Conservation (phyloP, 192 early-diverging fungal genomes). For the Coemansia sp. region DNA sequence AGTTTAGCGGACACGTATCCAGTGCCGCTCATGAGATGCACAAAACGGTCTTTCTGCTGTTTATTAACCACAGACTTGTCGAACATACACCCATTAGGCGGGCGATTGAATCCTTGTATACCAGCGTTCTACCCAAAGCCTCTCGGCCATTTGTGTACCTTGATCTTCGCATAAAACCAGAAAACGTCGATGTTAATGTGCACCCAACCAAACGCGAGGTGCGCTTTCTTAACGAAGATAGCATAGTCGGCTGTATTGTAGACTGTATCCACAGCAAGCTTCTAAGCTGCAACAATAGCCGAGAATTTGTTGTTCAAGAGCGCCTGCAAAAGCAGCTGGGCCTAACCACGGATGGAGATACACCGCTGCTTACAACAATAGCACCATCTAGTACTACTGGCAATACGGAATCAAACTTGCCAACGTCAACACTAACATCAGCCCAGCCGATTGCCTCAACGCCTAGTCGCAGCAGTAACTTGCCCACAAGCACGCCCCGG, state of each 20-base stretch:
- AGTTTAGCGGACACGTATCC: conserved; percentile 76
- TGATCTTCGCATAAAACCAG: conserved; percentile 78
- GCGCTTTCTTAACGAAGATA: conserved; percentile 89
- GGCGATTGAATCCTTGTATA: conserved; percentile 79
- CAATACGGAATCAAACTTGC: background rate
- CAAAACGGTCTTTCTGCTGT: conserved; percentile 81
- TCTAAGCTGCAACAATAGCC: conserved; percentile 65
- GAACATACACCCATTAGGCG: conserved; percentile 79
- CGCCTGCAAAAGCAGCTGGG: conserved; percentile 11
- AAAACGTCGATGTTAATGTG: conserved; percentile 96
- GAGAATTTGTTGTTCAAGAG: conserved; percentile 71
- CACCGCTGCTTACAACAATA: conserved; percentile 6
- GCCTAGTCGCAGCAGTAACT: background rate
- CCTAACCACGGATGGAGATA: background rate
- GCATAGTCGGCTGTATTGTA: conserved; percentile 66
- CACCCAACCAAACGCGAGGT: conserved; percentile 97
- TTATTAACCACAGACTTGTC: conserved; percentile 85
- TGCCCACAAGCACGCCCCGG: conserved; percentile 12
- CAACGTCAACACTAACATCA: conserved; percentile 6
- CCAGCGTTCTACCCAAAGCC: conserved; percentile 77
- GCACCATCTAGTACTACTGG: conserved; percentile 5
- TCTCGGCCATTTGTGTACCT: conserved; percentile 89
- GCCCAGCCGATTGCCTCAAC: background rate
- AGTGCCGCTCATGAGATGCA: conserved; percentile 87
- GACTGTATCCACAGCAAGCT: conserved; percentile 69